Evolutionary conservation across 1,284 basidiomycete species (phyloP).

Genomic region (Tilletiopsis washingtonensis): DNA sequence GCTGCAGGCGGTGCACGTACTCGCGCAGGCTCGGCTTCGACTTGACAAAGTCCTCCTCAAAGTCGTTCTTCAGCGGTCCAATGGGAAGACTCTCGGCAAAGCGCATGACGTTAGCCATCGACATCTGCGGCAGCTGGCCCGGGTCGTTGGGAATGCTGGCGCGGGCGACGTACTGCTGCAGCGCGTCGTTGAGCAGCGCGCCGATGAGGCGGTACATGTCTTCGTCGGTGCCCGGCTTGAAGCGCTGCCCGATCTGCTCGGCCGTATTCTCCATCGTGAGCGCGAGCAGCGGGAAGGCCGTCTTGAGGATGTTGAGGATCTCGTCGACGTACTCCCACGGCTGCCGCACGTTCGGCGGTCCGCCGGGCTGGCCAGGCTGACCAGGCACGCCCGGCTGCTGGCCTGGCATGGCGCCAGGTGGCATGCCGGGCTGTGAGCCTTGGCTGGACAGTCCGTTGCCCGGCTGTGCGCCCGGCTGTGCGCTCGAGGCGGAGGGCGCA

Average conservation of each 20-base stretch:
- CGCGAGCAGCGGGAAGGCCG: constrained; percentile 87
- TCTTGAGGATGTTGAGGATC: constrained; percentile 88
- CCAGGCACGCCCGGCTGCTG: too few species aligned
- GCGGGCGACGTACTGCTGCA: constrained; percentile 48
- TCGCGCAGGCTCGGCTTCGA: constrained; percentile 75
- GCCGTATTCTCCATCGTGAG: constrained; percentile 95
- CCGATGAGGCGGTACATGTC: constrained; percentile 88
- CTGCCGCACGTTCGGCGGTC: constrained; percentile 55
- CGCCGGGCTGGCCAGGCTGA: too few species aligned
- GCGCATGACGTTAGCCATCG: constrained; percentile 58
- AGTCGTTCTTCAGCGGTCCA: constrained; percentile 58
- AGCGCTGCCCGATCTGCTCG: constrained; percentile 84
- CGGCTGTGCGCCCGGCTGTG: too few species aligned
- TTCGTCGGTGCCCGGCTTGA: constrained; percentile 86
- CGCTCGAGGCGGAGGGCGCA: too few species aligned
- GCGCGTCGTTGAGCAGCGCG: constrained; percentile 64
- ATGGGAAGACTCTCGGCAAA: constrained; percentile 58
- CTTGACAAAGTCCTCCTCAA: constrained; percentile 83
- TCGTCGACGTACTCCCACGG: constrained; percentile 91
- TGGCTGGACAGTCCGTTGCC: too few species aligned
- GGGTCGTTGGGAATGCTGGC: constrained; percentile 56
- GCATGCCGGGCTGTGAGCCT: too few species aligned
- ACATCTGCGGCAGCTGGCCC: constrained; percentile 60
- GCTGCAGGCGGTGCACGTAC: constrained; percentile 80
- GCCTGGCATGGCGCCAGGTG: too few species aligned